A percentile compares a stretch with the other conserved stretches of the same genome.
phyloP scores from a whole-genome alignment of 352 stramenopile species.

The Pythium myriotylum region DNA sequence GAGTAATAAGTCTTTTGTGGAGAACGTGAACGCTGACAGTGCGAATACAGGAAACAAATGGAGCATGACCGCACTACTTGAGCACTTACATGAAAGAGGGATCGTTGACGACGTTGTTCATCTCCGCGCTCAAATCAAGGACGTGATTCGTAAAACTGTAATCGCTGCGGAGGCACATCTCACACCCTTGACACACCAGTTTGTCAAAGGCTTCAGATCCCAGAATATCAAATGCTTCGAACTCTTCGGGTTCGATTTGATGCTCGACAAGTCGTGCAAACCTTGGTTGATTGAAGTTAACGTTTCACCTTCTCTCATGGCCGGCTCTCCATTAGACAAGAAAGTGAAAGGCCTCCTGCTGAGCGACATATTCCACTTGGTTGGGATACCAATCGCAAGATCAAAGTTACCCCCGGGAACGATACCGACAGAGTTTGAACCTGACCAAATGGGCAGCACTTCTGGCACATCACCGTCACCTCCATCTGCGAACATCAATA shows the following conservation, averaged over 20 bases:
- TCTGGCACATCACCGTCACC: neutral
- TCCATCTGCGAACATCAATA: constrained; percentile 32
- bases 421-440: constrained; percentile 27
- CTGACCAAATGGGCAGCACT: neutral
- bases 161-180: constrained; percentile 71
- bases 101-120: constrained; percentile 38
- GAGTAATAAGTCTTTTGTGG: constrained; percentile 56
- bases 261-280: constrained; percentile 59
- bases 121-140: constrained; percentile 46
- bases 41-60: constrained; percentile 69
- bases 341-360: constrained; percentile 78
- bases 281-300: constrained; percentile 81
- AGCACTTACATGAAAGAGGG: constrained; percentile 35
- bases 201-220: constrained; percentile 40
- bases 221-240: constrained; percentile 56
- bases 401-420: constrained; percentile 29
- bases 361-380: constrained; percentile 80
- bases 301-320: constrained; percentile 82
- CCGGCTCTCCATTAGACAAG: constrained; percentile 66
- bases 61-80: constrained; percentile 60
- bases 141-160: constrained; percentile 69
- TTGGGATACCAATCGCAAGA: constrained; percentile 57
- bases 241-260: constrained; percentile 78
- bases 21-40: constrained; percentile 45
- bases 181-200: constrained; percentile 60